Evolutionary conservation across 805 yeast species (phyloP).

Genomic region (Kuraishia hungarica): DNA sequence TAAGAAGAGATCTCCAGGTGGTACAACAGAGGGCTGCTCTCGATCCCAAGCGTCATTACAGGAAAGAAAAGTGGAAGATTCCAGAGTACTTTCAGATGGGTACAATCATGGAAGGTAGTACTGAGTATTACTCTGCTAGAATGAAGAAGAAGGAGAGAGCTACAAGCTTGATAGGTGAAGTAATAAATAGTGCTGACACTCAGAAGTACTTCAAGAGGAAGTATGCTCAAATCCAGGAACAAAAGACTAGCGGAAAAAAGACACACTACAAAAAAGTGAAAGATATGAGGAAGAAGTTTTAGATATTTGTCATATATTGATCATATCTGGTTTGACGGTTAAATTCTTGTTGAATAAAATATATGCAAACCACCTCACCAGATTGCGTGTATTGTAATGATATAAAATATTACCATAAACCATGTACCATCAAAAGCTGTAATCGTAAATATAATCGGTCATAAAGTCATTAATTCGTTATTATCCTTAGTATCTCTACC

Average conservation of each 20-base stretch:
- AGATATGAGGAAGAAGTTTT: slow-evolving; percentile 48
- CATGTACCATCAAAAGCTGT: too few relatives aligned
- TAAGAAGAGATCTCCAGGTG: slow-evolving; percentile 70
- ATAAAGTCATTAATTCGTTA: not conserved
- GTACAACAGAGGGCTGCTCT: slow-evolving; percentile 82
- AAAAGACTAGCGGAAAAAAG: slow-evolving; percentile 55
- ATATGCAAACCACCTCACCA: not conserved
- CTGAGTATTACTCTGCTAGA: slow-evolving; percentile 67
- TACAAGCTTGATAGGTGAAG: slow-evolving; percentile 70
- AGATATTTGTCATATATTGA: slow-evolving; percentile 3
- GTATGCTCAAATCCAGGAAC: slow-evolving; percentile 68
- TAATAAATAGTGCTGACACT: slow-evolving; percentile 64
- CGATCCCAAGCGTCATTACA: slow-evolving; percentile 94
- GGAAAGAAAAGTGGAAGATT: slow-evolving; percentile 69
- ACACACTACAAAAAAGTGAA: slow-evolving; percentile 55
- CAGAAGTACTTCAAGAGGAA: slow-evolving; percentile 77
- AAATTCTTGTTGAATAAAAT: not conserved
- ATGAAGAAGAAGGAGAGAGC: slow-evolving; percentile 67
- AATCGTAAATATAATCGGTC: not conserved
- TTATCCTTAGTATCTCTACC: not conserved
- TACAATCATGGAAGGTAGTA: slow-evolving; percentile 73
- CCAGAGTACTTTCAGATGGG: slow-evolving; percentile 87
- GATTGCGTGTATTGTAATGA: not conserved
- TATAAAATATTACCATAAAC: not conserved
- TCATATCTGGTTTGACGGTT: not conserved